Evolutionary conservation across 192 early-diverging fungal genomes (phyloP), one percentile per base, ranked within the genome.

Genomic region (Coemansia sp.): DNA sequence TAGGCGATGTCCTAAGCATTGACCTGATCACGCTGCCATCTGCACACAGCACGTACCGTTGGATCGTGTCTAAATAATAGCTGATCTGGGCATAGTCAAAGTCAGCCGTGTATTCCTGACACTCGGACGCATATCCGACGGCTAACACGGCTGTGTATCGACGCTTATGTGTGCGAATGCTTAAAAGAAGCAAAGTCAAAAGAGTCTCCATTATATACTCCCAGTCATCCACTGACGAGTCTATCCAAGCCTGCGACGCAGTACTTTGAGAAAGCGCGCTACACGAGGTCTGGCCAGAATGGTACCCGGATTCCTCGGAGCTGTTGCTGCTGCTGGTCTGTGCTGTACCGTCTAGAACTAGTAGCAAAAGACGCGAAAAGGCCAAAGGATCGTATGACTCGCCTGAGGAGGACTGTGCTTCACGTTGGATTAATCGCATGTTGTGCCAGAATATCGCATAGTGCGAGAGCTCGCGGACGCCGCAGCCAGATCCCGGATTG

Each of bases 271-370:
- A 26, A 10, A 50, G 26, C 15, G 52, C 53, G 3, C 51, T 9
- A 44, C 8, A 15, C 28, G 14, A 3, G 45, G 13, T 33, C 27
- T 19, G 28, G 5, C 43, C 43, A 1, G 11, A 32, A 11, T 38
- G 40, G 19, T 39, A 34, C 3, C 18, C 55, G 8, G 41, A 52
- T 39, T 60, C 46, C 18, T 67, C 48, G 10, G 53, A 44, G 17
- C 55, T 44, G 15, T 44, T 34, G 14, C 37, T 15, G 1, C 43
- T 49, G 23, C 36, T 37, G 0, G 62, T 47, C n/a, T n/a, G n/a
- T n/a, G n/a, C n/a, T n/a, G n/a, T n/a, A 34, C 41, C 70, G 50
- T 95, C 93, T 7, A 95, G 59, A 39, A 89, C 81, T 7, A 95
- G 50, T 52, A 92, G 86, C 72, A 92, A 79, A 3, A 87, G 83